phyloP scores from a whole-genome alignment of 139 green algal species.

The Protoeuglena noctilucae region DNA sequence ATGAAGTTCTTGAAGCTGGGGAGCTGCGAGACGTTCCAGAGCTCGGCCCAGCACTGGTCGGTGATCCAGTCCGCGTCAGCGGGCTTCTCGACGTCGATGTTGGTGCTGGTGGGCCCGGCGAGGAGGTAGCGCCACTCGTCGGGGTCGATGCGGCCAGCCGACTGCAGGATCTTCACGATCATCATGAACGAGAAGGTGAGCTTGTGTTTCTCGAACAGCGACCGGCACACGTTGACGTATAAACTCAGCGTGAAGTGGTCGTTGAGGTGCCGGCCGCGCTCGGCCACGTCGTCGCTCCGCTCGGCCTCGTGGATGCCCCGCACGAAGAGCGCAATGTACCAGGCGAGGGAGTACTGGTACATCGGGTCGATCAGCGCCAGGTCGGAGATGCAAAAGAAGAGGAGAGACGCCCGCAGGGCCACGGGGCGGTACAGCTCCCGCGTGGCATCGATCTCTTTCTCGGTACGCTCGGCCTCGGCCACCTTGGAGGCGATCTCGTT shows the following conservation, averaged over 20 bases:
- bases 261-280: slow-evolving; percentile 48
- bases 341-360: slow-evolving; percentile 58
- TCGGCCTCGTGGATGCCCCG: slow-evolving; percentile 14
- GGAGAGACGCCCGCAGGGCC: slow-evolving; percentile 35
- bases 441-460: slow-evolving; percentile 49
- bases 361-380: slow-evolving; percentile 58
- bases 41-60: slow-evolving; percentile 58
- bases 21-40: slow-evolving; percentile 43
- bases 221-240: slow-evolving; percentile 64
- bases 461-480: slow-evolving; percentile 47
- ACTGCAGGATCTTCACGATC: slow-evolving; percentile 36
- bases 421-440: slow-evolving; percentile 56
- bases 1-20: slow-evolving; percentile 30
- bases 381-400: slow-evolving; percentile 68
- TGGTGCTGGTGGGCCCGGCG: slow-evolving; percentile 20
- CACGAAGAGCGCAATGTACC: slow-evolving; percentile 40
- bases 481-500: slow-evolving; percentile 48
- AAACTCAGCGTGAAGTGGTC: slow-evolving; percentile 59
- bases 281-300: slow-evolving; percentile 26
- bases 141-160: slow-evolving; percentile 28
- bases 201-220: slow-evolving; percentile 64
- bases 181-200: slow-evolving; percentile 62
- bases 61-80: slow-evolving; percentile 50
- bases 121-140: slow-evolving; percentile 45
- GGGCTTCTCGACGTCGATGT: slow-evolving; percentile 36